These are phyloP conservation scores for Ustilago crameri DNA, from an alignment of 1,284 basidiomycete species.

Conservation along the genomic window DNA sequence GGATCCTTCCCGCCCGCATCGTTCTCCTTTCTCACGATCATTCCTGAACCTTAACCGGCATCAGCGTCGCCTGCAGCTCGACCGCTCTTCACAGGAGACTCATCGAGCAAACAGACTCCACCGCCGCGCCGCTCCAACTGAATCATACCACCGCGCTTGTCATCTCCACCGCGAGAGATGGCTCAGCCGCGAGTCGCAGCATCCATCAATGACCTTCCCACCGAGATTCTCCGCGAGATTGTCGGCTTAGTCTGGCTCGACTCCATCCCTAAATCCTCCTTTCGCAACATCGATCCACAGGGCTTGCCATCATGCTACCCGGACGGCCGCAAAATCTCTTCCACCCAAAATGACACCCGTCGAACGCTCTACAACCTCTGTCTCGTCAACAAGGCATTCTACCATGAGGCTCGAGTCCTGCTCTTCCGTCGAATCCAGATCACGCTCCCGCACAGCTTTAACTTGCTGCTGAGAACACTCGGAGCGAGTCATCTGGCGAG, in stretches of 20 bases:
- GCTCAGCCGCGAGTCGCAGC: conserved; percentile 33
- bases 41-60: too few relatives aligned
- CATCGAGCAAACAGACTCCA: too few relatives aligned
- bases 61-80: too few relatives aligned
- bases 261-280: conserved; percentile 58
- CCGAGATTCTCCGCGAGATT: conserved; percentile 59
- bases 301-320: conserved; percentile 61
- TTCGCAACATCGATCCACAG: conserved; percentile 63
- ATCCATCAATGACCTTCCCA: conserved; percentile 49
- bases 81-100: too few relatives aligned
- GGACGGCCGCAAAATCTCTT: conserved; percentile 58
- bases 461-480: conserved; percentile 56
- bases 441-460: conserved; percentile 64
- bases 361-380: conserved; percentile 62
- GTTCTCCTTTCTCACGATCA: too few relatives aligned
- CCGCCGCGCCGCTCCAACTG: too few relatives aligned
- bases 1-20: too few relatives aligned
- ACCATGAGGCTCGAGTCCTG: conserved; percentile 60
- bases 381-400: conserved; percentile 62
- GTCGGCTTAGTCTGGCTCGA: conserved; percentile 60
- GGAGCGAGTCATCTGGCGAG: conserved; percentile 58
- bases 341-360: conserved; percentile 56
- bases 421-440: conserved; percentile 65
- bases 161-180: conserved; percentile 33
- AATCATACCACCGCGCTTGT: background rate